phyloP scores from a whole-genome alignment of 179 eudicot genomes.

The Actinidia arguta region DNA sequence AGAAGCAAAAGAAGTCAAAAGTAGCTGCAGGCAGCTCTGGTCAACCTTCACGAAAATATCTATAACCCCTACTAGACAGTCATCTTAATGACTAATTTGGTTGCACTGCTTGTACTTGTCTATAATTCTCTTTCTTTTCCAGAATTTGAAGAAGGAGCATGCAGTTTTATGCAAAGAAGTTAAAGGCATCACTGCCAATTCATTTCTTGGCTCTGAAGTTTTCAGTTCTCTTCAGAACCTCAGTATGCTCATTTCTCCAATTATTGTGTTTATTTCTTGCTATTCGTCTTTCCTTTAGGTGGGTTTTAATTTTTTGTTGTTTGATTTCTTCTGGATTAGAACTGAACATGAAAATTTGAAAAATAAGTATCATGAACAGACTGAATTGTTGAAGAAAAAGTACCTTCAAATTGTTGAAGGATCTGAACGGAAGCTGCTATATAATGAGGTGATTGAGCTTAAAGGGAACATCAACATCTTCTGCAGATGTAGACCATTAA shows the following conservation, averaged over 20 bases:
- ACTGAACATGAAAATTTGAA: constrained; percentile 69
- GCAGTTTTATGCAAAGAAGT: constrained; percentile 59
- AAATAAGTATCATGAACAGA: constrained; percentile 77
- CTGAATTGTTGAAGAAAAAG: no score
- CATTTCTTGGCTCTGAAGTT: constrained; percentile 74
- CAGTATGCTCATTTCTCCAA: constrained; percentile 44
- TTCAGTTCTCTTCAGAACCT: constrained; percentile 68
- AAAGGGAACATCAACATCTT: constrained; percentile 97
- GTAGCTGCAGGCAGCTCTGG: no score
- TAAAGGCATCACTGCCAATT: constrained; percentile 57
- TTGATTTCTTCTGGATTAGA: constrained; percentile 42
- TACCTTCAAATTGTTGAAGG: no score
- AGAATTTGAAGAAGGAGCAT: constrained; percentile 83
- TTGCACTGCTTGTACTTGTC: not conserved
- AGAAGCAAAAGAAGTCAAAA: no score
- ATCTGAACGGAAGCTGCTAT: constrained; percentile 78
- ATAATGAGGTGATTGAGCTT: constrained; percentile 96
- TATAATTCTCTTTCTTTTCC: constrained; percentile 19
- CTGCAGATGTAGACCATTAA: constrained; percentile 91
- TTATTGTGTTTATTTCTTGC: not conserved
- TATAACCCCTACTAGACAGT: no score
- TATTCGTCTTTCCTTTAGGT: not conserved
- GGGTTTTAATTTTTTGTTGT: constrained; percentile 13
- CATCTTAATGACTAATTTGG: not conserved
- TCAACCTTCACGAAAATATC: no score